phyloP scores from a whole-genome alignment of 768 basidiomycete genomes.

The Tricholoma furcatifolium region DNA sequence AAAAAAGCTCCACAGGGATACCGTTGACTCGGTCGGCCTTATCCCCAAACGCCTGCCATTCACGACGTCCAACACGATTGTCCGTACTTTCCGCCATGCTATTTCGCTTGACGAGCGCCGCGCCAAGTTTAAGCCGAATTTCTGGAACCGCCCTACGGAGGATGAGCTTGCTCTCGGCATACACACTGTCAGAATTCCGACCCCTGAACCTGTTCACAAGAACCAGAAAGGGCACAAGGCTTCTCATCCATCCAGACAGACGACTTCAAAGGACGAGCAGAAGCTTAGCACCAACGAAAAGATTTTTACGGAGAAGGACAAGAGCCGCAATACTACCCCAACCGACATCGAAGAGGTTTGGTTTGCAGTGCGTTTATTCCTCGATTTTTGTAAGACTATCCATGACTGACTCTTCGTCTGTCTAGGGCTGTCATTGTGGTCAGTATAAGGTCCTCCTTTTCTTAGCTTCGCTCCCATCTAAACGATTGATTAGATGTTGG shows the following conservation, averaged over 20 bases:
- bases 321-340: not conserved
- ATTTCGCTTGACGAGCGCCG: conserved; percentile 63
- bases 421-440: conserved; percentile 48
- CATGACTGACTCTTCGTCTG: not conserved
- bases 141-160: conserved; percentile 41
- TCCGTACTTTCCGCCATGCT: conserved; percentile 62
- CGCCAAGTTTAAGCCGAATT: conserved; percentile 56
- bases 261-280: conserved; percentile 17
- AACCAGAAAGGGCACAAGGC: conserved; percentile 1
- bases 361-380: conserved; percentile 47
- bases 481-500: conserved; percentile 42
- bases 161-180: conserved; percentile 28
- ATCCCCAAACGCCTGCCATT: conserved; percentile 56
- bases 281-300: conserved; percentile 29
- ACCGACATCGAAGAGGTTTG: conserved; percentile 65
- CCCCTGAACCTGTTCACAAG: not conserved
- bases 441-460: not conserved
- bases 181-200: not conserved
- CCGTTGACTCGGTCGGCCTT: conserved; percentile 62
- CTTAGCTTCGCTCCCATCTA: not conserved
- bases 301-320: conserved; percentile 26
- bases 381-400: not conserved
- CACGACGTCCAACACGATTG: conserved; percentile 52
- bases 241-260: not conserved
- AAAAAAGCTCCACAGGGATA: conserved; percentile 46